Percentiles rank a stretch among this genome's conserved stretches.
Evolutionary conservation across 2,329 filamentous ascomycete genomes (phyloP).

Genomic region (Volutella citrinella): DNA sequence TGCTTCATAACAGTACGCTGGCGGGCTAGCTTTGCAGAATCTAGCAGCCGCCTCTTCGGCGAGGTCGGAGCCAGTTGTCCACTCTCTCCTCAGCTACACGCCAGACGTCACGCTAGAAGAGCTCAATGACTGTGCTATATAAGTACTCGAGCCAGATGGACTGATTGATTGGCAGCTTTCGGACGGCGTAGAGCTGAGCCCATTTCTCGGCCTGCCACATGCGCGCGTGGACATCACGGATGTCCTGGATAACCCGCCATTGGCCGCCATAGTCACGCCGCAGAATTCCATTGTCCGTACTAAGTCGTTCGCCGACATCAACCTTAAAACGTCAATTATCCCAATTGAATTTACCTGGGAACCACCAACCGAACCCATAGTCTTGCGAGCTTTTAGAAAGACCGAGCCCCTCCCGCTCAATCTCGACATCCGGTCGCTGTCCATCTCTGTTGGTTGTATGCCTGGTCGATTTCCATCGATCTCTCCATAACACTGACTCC

Average conservation of each 20-base stretch:
- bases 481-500: too few species aligned
- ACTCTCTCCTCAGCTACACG: constrained; percentile 1
- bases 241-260: not conserved
- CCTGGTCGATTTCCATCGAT: too few species aligned
- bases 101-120: too few species aligned
- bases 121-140: constrained; percentile 1
- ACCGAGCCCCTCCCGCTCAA: too few species aligned
- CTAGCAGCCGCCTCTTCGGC: too few species aligned
- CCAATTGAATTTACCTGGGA: constrained; percentile 2
- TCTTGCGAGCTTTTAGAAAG: too few species aligned
- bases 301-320: not conserved
- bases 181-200: constrained; percentile 1
- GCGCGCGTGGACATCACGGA: too few species aligned
- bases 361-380: too few species aligned
- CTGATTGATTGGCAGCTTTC: not conserved
- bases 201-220: constrained; percentile 1
- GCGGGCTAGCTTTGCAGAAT: too few species aligned
- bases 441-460: too few species aligned
- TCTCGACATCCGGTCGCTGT: too few species aligned
- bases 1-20: not conserved
- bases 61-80: not conserved
- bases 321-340: constrained; percentile 2
- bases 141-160: not conserved
- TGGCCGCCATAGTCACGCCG: constrained; percentile 1
- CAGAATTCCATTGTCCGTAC: not conserved